Percentiles rank a stretch among this genome's conserved stretches.
Conservation (phyloP, 1,139 yeast genomes). For the Lodderomyces pseudojiufengensis region DNA sequence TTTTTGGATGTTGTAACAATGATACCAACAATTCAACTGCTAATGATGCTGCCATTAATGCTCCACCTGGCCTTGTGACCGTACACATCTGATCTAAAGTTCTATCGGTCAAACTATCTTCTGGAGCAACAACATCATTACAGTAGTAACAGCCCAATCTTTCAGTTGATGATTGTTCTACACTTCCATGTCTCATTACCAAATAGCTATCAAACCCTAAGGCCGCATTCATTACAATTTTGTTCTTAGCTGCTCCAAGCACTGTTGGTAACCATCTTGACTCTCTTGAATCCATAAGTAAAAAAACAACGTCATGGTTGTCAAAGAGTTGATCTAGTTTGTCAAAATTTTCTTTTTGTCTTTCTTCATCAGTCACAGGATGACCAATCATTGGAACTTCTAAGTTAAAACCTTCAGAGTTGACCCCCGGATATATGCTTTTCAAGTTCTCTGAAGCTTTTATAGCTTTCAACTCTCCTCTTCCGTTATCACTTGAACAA, state of each 20-base stretch:
- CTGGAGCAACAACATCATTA: constrained; percentile 92
- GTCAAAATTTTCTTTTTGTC: constrained; percentile 50
- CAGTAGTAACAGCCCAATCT: constrained; percentile 92
- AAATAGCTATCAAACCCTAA: constrained; percentile 90
- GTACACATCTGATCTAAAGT: constrained; percentile 98
- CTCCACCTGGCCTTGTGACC: constrained; percentile 95
- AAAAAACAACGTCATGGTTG: constrained; percentile 69
- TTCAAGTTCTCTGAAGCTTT: constrained; percentile 72
- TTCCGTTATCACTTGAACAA: constrained; percentile 56
- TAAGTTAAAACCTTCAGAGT: constrained; percentile 55
- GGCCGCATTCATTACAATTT: constrained; percentile 86
- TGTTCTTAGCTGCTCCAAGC: constrained; percentile 60
- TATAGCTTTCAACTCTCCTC: constrained; percentile 67
- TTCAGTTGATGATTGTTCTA: constrained; percentile 17
- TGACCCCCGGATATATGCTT: constrained; percentile 74
- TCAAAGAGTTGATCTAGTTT: constrained; percentile 51
- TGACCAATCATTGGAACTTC: constrained; percentile 98
- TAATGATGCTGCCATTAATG: constrained; percentile 78
- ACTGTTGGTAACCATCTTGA: constrained; percentile 95
- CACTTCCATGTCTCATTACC: constrained; percentile 86
- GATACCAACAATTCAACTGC: constrained; percentile 85
- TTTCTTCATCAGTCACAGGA: constrained; percentile 54
- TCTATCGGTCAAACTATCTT: constrained; percentile 77
- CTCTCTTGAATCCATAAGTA: constrained; percentile 91
- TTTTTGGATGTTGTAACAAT: constrained; percentile 61